A percentile compares a stretch with the other conserved stretches of the same genome.
phyloP scores from a whole-genome alignment of 257 asterid genomes.

The Hygrophila difformis region DNA sequence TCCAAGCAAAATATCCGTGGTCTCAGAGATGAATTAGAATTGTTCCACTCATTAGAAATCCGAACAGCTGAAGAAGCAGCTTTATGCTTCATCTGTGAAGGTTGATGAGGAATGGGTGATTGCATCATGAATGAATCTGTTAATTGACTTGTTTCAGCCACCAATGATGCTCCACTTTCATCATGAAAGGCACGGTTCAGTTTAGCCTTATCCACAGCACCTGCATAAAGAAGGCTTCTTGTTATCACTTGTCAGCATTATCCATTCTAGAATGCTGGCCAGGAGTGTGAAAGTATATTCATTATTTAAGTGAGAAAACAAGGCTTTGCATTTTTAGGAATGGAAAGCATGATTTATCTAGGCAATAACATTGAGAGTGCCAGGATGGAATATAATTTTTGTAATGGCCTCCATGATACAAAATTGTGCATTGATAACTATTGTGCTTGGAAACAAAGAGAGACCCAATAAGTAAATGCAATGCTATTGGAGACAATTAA shows the following conservation, averaged over 20 bases:
- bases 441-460: neutral
- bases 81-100: conserved; percentile 22
- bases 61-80: conserved; percentile 24
- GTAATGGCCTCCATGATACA: neutral
- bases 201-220: conserved; percentile 20
- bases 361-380: neutral
- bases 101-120: conserved; percentile 11
- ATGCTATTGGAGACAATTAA: neutral
- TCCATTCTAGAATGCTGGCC: neutral
- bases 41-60: conserved; percentile 34
- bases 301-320: neutral
- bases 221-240: conserved; percentile 3
- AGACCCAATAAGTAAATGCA: no score
- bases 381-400: neutral
- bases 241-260: neutral
- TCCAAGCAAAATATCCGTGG: conserved; percentile 87
- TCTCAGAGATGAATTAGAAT: conserved; percentile 31
- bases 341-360: conserved; percentile 1
- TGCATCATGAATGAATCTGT: conserved; percentile 18
- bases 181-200: conserved; percentile 17
- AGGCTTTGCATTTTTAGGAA: conserved; percentile 1
- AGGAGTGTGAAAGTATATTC: neutral
- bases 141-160: conserved; percentile 23
- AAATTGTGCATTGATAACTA: neutral
- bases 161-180: conserved; percentile 19